phyloP scores from a whole-genome alignment of 148 eudicot genomes.

The Chenopodium quinoa region DNA sequence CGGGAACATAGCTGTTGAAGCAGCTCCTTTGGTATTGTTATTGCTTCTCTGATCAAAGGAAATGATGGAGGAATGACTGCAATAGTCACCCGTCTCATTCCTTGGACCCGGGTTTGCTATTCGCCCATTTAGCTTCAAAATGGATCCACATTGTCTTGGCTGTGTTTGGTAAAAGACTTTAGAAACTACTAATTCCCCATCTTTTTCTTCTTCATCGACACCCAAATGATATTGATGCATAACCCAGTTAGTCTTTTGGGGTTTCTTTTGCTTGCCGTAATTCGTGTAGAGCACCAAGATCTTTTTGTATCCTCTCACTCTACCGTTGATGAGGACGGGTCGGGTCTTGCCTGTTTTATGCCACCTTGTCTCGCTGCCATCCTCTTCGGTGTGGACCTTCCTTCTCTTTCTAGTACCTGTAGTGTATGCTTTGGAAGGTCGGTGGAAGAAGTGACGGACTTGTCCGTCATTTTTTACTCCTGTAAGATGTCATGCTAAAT shows the following conservation, averaged over 20 bases:
- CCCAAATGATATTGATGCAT: conserved; percentile 71
- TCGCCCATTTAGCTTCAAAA: conserved; percentile 22
- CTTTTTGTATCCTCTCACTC: conserved; percentile 53
- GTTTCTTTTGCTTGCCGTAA: conserved; percentile 59
- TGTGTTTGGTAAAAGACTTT: conserved; percentile 62
- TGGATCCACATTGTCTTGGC: conserved; percentile 52
- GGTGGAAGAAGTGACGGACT: conserved; percentile 56
- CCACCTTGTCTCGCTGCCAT: conserved; percentile 61
- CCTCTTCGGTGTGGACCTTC: conserved; percentile 50
- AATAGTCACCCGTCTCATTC: conserved; percentile 18
- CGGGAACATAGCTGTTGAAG: conserved; percentile 31
- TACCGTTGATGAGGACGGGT: conserved; percentile 33
- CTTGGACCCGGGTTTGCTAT: conserved; percentile 20
- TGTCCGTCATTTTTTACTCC: conserved; percentile 53
- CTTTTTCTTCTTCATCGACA: conserved; percentile 49
- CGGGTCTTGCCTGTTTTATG: conserved; percentile 67
- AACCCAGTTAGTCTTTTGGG: conserved; percentile 63
- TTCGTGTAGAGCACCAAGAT: conserved; percentile 61
- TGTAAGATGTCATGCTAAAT: conserved; percentile 9
- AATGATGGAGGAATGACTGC: conserved; percentile 27
- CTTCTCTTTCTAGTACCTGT: conserved; percentile 58
- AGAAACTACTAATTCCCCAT: conserved; percentile 56
- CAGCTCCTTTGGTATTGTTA: conserved; percentile 11
- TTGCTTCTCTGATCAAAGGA: conserved; percentile 35
- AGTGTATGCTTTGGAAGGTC: conserved; percentile 65